Evolutionary conservation across 2,329 filamentous ascomycete genomes (phyloP).

Genomic region (Chalaropsis ovoidea): DNA sequence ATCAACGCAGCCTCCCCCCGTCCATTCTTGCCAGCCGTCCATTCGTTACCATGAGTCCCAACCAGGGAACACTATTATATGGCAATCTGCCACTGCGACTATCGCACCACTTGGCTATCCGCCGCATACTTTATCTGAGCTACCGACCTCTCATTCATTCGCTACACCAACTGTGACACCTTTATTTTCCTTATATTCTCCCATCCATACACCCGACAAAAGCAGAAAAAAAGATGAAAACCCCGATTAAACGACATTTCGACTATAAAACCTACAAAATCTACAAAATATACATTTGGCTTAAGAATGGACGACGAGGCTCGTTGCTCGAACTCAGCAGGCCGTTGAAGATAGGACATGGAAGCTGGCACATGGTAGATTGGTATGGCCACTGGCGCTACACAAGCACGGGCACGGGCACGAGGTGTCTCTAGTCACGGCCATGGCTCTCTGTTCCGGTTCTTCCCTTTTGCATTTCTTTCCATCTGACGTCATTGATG

Average conservation of each 20-base stretch:
- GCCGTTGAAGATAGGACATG: neutral
- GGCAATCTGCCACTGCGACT: slow-evolving; percentile 2
- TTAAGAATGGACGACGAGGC: slow-evolving; percentile 1
- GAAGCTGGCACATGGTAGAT: neutral
- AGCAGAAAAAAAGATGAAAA: slow-evolving; percentile 25
- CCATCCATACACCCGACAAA: slow-evolving; percentile 16
- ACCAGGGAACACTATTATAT: neutral
- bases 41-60: slow-evolving; percentile 8
- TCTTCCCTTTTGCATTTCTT: no score
- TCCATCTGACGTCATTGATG: neutral
- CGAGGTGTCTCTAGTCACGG: neutral
- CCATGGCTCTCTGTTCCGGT: neutral
- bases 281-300: slow-evolving; percentile 17
- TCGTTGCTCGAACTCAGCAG: slow-evolving; percentile 1
- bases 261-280: neutral
- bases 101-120: slow-evolving; percentile 24
- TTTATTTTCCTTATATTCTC: slow-evolving; percentile 29
- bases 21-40: slow-evolving; percentile 14
- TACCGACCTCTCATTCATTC: slow-evolving; percentile 31
- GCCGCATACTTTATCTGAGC: slow-evolving; percentile 24
- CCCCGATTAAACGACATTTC: slow-evolving; percentile 9
- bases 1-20: neutral
- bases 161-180: slow-evolving; percentile 25
- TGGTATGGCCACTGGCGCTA: neutral
- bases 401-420: neutral